A percentile compares a stretch with the other conserved stretches of the same genome.
phyloP scores from a whole-genome alignment of 768 basidiomycete genomes.

The Mycena olivaceomarginata region DNA sequence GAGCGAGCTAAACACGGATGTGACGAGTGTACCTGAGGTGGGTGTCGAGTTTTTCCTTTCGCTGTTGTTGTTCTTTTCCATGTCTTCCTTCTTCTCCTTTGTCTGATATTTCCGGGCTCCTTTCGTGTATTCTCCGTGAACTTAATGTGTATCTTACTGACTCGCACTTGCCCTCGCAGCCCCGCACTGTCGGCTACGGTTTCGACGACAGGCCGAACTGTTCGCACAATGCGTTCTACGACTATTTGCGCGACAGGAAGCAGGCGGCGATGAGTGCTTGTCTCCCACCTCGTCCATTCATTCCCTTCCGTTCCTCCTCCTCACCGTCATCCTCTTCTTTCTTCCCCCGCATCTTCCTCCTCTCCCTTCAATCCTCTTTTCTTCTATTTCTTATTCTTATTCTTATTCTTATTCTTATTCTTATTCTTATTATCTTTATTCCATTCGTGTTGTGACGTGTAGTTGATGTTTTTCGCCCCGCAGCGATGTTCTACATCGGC shows the following conservation, averaged over 20 bases:
- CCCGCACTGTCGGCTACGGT: slow-evolving; percentile 73
- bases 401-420: too few species aligned
- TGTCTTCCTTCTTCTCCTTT: too few species aligned
- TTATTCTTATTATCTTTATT: background rate
- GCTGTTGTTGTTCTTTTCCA: background rate
- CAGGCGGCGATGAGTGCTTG: slow-evolving; percentile 70
- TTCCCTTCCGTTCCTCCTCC: too few species aligned
- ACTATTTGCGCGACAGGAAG: slow-evolving; percentile 69
- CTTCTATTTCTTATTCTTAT: too few species aligned
- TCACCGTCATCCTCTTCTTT: background rate
- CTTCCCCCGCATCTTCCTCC: background rate
- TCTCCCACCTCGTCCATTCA: too few species aligned
- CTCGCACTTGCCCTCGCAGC: slow-evolving; percentile 52
- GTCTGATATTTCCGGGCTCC: too few species aligned
- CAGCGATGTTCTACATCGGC: slow-evolving; percentile 79
- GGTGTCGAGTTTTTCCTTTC: background rate
- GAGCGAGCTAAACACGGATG: slow-evolving; percentile 51
- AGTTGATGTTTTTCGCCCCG: background rate
- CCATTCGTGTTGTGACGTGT: background rate
- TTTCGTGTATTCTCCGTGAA: too few species aligned
- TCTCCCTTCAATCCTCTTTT: background rate
- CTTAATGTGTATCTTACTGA: background rate
- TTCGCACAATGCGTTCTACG: slow-evolving; percentile 78
- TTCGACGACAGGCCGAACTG: too few species aligned
- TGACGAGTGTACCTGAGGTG: slow-evolving; percentile 53